These are phyloP conservation scores for Notholithocarpus densiflorus DNA, from an alignment of 306 rosid species.

Conservation along the genomic window DNA sequence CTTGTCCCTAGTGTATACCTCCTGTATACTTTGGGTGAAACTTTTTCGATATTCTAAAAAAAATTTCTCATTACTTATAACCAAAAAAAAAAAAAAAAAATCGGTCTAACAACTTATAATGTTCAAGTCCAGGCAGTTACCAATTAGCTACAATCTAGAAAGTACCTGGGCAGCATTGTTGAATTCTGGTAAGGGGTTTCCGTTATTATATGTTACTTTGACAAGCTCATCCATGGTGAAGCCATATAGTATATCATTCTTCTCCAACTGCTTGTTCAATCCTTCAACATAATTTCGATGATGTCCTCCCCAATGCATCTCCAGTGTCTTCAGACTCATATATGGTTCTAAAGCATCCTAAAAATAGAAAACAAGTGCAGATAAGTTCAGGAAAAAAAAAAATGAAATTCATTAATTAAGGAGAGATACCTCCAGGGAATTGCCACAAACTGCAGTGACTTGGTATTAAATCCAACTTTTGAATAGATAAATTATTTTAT, in stretches of 20 bases:
- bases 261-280: constrained; percentile 76
- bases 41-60: too few relatives aligned
- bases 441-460: background rate
- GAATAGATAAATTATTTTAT: background rate
- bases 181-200: constrained; percentile 85
- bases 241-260: constrained; percentile 75
- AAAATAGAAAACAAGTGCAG: constrained; percentile 23
- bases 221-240: constrained; percentile 83
- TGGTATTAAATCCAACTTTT: background rate
- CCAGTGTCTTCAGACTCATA: constrained; percentile 78
- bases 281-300: constrained; percentile 68
- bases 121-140: constrained; percentile 2
- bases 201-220: constrained; percentile 85
- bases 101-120: background rate
- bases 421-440: background rate
- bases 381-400: background rate
- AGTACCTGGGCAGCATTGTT: constrained; percentile 93
- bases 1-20: too few relatives aligned
- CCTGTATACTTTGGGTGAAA: too few relatives aligned
- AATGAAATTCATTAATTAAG: background rate
- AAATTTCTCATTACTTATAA: too few relatives aligned
- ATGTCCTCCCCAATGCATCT: constrained; percentile 81
- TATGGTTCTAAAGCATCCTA: constrained; percentile 94
- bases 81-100: too few relatives aligned
- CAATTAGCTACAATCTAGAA: constrained; percentile 23